phyloP scores from a whole-genome alignment of 2,329 filamentous ascomycete species.

The Fusarium anguioides region DNA sequence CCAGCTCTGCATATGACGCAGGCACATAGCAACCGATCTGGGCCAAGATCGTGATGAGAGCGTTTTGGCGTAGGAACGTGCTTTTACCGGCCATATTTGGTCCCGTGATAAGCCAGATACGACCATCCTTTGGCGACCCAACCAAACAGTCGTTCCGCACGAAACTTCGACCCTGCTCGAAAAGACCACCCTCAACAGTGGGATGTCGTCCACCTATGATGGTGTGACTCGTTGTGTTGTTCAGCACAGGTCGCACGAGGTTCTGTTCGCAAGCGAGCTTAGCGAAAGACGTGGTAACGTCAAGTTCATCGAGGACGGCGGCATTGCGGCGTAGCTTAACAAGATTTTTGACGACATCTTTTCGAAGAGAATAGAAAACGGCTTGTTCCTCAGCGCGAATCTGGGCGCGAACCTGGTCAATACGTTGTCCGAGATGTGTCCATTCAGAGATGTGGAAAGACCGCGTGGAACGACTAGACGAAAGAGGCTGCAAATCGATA shows the following conservation, averaged over 20 bases:
- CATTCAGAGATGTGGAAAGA: slow-evolving; percentile 88
- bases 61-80: slow-evolving; percentile 95
- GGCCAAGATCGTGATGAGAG: slow-evolving; percentile 91
- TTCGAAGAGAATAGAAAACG: slow-evolving; percentile 80
- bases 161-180: slow-evolving; percentile 83
- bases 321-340: slow-evolving; percentile 90
- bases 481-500: slow-evolving; percentile 61
- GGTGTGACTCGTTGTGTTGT: slow-evolving; percentile 72
- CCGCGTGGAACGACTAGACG: slow-evolving; percentile 83
- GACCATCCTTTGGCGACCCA: slow-evolving; percentile 72
- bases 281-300: slow-evolving; percentile 89
- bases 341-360: slow-evolving; percentile 81
- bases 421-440: slow-evolving; percentile 80
- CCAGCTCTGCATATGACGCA: slow-evolving; percentile 84
- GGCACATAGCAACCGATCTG: slow-evolving; percentile 95
- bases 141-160: slow-evolving; percentile 88
- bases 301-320: slow-evolving; percentile 90
- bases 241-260: slow-evolving; percentile 79
- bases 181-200: slow-evolving; percentile 86
- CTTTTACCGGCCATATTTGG: slow-evolving; percentile 99
- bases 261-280: slow-evolving; percentile 78
- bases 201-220: slow-evolving; percentile 91
- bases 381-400: slow-evolving; percentile 87
- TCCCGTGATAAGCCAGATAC: slow-evolving; percentile 76
- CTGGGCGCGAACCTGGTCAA: slow-evolving; percentile 80